Percentiles rank a stretch among this genome's conserved stretches.
Evolutionary conservation across 805 yeast species (phyloP).

Genomic region (Ogataea henricii): DNA sequence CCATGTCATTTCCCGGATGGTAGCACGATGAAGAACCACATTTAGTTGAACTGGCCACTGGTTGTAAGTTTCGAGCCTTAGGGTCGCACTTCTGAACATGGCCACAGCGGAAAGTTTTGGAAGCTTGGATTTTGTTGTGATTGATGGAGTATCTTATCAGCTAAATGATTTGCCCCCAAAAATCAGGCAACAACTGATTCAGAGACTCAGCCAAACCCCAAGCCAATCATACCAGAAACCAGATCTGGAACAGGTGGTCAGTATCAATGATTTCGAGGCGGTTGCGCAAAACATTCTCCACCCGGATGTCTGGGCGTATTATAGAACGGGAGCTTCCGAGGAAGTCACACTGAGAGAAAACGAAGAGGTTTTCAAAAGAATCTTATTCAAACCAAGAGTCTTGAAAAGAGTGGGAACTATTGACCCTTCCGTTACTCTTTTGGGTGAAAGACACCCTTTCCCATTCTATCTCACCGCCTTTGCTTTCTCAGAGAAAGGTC

Average conservation of each 20-base stretch:
- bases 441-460: constrained; percentile 38
- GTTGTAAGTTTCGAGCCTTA: too few relatives aligned
- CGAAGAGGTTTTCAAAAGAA: constrained; percentile 42
- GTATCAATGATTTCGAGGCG: constrained; percentile 46
- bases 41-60: too few relatives aligned
- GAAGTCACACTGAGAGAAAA: constrained; percentile 47
- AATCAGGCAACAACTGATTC: neutral
- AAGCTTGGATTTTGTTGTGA: neutral
- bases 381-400: constrained; percentile 46
- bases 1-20: too few relatives aligned
- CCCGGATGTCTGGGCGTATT: constrained; percentile 46
- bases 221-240: neutral
- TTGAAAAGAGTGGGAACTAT: constrained; percentile 39
- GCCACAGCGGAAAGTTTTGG: neutral
- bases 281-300: constrained; percentile 48
- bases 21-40: too few relatives aligned
- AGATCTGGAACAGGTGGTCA: constrained; percentile 39
- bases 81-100: too few relatives aligned
- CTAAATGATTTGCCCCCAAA: neutral
- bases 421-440: constrained; percentile 41
- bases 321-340: constrained; percentile 47
- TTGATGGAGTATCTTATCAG: neutral
- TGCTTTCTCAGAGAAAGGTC: constrained; percentile 71
- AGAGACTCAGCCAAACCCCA: neutral
- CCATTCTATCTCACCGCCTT: constrained; percentile 49